phyloP scores from a whole-genome alignment of 768 basidiomycete genomes.

The Podaxis sp. region DNA sequence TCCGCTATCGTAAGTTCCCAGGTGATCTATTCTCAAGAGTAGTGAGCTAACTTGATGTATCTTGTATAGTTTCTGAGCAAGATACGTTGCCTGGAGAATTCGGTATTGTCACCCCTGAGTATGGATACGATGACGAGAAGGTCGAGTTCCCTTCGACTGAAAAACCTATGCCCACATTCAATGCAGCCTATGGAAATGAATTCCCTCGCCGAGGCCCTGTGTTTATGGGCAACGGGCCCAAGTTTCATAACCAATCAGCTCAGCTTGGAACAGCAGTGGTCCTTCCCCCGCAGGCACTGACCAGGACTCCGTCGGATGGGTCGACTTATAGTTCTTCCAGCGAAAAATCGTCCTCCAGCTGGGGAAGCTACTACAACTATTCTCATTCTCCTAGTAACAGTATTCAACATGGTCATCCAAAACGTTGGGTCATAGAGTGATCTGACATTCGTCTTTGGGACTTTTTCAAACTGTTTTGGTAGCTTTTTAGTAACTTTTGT shows the following conservation, averaged over 20 bases:
- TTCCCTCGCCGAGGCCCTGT: slow-evolving; percentile 19
- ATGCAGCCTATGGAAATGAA: slow-evolving; percentile 38
- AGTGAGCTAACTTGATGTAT: slow-evolving; percentile 13
- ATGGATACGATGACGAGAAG: slow-evolving; percentile 54
- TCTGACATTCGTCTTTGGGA: slow-evolving; percentile 11
- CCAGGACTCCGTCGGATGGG: slow-evolving; percentile 33
- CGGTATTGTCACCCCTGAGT: slow-evolving; percentile 21
- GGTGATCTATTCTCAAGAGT: not conserved
- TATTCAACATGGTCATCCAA: slow-evolving; percentile 32
- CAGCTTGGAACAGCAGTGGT: slow-evolving; percentile 23
- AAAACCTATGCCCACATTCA: slow-evolving; percentile 55
- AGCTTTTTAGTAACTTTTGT: slow-evolving; percentile 12
- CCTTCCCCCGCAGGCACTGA: slow-evolving; percentile 35
- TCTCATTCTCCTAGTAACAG: slow-evolving; percentile 27
- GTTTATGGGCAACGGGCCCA: slow-evolving; percentile 37
- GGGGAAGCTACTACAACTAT: slow-evolving; percentile 35
- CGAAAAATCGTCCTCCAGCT: slow-evolving; percentile 40
- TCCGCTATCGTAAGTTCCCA: slow-evolving; percentile 56
- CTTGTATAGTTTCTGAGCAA: slow-evolving; percentile 50
- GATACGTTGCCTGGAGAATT: slow-evolving; percentile 41
- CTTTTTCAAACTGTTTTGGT: slow-evolving; percentile 11
- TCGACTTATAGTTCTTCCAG: slow-evolving; percentile 31
- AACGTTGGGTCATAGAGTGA: slow-evolving; percentile 63
- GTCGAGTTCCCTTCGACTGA: slow-evolving; percentile 60
- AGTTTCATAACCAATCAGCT: slow-evolving; percentile 43